Conservation (phyloP, 768 basidiomycete genomes). For the Phanerochaete carnosa region DNA sequence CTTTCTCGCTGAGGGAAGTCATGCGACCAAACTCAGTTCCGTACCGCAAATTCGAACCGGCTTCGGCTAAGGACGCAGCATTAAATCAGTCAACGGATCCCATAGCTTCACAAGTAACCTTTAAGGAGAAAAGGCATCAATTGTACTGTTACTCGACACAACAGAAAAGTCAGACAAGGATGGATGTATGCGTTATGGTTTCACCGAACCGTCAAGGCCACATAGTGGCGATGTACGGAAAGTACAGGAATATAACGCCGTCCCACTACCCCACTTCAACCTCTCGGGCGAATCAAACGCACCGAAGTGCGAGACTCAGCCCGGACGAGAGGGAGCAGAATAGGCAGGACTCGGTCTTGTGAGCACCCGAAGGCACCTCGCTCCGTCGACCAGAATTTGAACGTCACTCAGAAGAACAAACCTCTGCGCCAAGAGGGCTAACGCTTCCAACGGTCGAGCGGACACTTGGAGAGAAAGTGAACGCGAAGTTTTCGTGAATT, state of each 20-base stretch:
- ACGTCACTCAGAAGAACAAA: constrained; percentile 59
- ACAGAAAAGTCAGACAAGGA: constrained; percentile 1
- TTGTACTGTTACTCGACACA: neutral
- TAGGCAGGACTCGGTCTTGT: constrained; percentile 41
- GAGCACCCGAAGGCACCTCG: constrained; percentile 59
- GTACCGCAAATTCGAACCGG: too few species aligned
- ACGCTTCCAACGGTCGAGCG: constrained; percentile 68
- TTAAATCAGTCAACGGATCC: too few species aligned
- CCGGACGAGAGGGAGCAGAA: constrained; percentile 34
- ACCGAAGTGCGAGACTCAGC: constrained; percentile 48
- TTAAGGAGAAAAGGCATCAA: neutral
- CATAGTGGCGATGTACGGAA: constrained; percentile 75
- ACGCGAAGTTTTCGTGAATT: constrained; percentile 23
- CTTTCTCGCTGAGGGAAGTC: constrained; percentile 2
- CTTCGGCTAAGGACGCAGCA: too few species aligned
- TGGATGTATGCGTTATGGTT: constrained; percentile 80
- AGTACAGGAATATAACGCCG: constrained; percentile 83
- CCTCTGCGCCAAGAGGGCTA: constrained; percentile 43
- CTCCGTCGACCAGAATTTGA: constrained; percentile 72
- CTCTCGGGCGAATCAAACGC: constrained; percentile 55
- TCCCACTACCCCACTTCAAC: constrained; percentile 41
- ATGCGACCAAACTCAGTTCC: neutral
- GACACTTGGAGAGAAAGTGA: constrained; percentile 50
- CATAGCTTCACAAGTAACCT: neutral
- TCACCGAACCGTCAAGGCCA: constrained; percentile 78